Conservation (phyloP, 179 eudicot genomes). For the Spinacia oleracea region DNA sequence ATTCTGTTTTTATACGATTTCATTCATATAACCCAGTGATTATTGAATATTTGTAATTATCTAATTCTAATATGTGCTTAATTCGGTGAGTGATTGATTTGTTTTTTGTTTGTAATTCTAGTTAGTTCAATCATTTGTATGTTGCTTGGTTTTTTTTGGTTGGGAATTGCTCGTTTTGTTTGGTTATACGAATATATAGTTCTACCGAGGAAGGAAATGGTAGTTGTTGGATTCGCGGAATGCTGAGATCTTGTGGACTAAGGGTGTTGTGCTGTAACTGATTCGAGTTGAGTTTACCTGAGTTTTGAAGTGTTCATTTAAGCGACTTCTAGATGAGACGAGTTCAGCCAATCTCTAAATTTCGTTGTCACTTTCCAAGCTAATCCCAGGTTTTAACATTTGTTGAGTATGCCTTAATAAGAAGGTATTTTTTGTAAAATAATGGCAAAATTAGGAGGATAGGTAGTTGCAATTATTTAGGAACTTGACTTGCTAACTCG, state of each 20-base stretch:
- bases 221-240: background rate
- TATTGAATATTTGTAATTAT: too few relatives aligned
- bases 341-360: background rate
- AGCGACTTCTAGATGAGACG: background rate
- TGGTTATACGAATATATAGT: background rate
- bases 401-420: background rate
- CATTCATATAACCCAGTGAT: too few relatives aligned
- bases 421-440: too few relatives aligned
- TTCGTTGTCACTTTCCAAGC: too few relatives aligned
- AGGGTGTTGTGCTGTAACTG: background rate
- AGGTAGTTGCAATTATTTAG: too few relatives aligned
- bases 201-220: background rate
- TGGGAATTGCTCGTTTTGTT: background rate
- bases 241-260: background rate
- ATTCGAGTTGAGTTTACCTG: background rate
- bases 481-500: too few relatives aligned
- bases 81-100: slow-evolving; percentile 49
- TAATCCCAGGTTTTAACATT: too few relatives aligned
- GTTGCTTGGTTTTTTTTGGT: background rate
- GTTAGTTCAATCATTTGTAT: background rate
- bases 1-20: too few relatives aligned
- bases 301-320: background rate
- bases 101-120: background rate
- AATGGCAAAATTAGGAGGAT: too few relatives aligned
- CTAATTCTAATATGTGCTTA: too few relatives aligned